A percentile compares a stretch with the other conserved stretches of the same genome.
Evolutionary conservation across 106 monocot species (phyloP).

Genomic region (Gastrodia elata): DNA sequence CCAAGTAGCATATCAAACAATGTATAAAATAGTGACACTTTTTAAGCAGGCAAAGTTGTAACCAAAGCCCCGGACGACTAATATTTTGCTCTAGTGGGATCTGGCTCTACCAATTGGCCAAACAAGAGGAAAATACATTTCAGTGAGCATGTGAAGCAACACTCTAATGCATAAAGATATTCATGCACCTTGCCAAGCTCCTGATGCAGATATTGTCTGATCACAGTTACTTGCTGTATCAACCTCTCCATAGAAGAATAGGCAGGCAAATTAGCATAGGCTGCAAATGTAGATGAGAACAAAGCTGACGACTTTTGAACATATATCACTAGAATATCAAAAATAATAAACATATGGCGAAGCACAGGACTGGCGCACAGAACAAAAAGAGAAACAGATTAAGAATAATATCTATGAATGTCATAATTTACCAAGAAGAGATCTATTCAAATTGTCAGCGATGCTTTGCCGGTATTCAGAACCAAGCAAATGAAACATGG

Average conservation of each 20-base stretch:
- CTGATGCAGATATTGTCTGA: constrained; percentile 51
- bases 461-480: constrained; percentile 67
- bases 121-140: background rate
- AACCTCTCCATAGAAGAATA: constrained; percentile 85
- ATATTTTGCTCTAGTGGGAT: too few species aligned
- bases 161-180: too few species aligned
- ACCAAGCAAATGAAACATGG: constrained; percentile 85
- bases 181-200: constrained; percentile 66
- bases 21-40: background rate
- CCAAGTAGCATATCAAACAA: background rate
- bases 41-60: too few species aligned
- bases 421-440: constrained; percentile 61
- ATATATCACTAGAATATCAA: background rate
- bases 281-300: constrained; percentile 29
- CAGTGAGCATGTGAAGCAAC: background rate
- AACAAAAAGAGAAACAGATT: constrained; percentile 2
- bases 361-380: background rate
- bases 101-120: too few species aligned
- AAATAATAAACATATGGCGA: background rate
- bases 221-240: constrained; percentile 75
- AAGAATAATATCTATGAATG: background rate
- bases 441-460: constrained; percentile 69
- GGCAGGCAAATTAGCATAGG: constrained; percentile 63
- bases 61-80: too few species aligned
- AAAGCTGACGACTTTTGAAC: constrained; percentile 4